Percentiles rank a stretch among this genome's conserved stretches.
phyloP scores from a whole-genome alignment of 2,329 filamentous ascomycete species.

The Lithohypha guttulata region DNA sequence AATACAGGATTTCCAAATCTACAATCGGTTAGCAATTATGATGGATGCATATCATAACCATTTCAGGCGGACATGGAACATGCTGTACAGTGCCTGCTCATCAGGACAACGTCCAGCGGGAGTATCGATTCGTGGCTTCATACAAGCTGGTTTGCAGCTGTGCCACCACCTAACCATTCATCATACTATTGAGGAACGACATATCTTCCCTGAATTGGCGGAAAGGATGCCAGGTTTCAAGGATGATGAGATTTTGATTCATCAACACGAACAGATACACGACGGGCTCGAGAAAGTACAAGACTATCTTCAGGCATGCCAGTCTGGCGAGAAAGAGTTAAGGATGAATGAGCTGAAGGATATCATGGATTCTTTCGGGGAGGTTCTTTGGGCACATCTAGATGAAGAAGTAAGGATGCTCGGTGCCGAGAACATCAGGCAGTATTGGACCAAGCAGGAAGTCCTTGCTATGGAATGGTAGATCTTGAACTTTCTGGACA shows the following conservation, averaged over 20 bases:
- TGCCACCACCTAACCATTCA: constrained; percentile 60
- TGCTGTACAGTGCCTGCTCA: constrained; percentile 56
- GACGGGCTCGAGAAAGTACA: constrained; percentile 58
- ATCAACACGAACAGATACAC: constrained; percentile 72
- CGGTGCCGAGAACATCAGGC: constrained; percentile 77
- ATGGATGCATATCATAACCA: constrained; percentile 57
- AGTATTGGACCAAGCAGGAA: constrained; percentile 69
- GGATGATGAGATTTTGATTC: constrained; percentile 39
- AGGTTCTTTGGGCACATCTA: constrained; percentile 70
- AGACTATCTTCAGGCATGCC: constrained; percentile 54
- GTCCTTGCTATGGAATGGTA: constrained; percentile 54
- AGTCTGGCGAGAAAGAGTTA: constrained; percentile 50
- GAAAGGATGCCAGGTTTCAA: constrained; percentile 71
- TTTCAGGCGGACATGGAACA: constrained; percentile 64
- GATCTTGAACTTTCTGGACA: too few relatives aligned
- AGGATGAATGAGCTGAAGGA: constrained; percentile 49
- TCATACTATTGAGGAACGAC: constrained; percentile 71
- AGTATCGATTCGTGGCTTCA: constrained; percentile 59
- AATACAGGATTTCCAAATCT: constrained; percentile 50
- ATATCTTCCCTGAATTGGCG: constrained; percentile 70
- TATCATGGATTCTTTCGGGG: constrained; percentile 67
- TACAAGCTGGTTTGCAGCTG: constrained; percentile 59
- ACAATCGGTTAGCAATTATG: constrained; percentile 16
- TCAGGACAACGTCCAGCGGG: constrained; percentile 47
- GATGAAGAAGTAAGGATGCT: constrained; percentile 73